Base-by-base conservation (phyloP, 2,329 filamentous ascomycete genomes). In the Aspergillus bombycis region DNA sequence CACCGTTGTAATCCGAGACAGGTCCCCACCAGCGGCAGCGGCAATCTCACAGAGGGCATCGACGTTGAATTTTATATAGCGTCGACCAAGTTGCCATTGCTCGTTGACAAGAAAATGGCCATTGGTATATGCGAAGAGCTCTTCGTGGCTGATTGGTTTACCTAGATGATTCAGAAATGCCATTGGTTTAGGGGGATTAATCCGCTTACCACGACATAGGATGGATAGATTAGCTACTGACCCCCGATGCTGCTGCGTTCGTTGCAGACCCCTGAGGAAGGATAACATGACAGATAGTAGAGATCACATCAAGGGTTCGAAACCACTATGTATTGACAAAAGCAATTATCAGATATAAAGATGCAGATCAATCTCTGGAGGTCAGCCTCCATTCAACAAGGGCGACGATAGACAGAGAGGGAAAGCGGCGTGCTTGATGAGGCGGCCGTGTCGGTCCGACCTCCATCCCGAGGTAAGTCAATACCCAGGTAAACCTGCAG, bases 101-200 rank as follows among this genome's bases (percentile, higher is more conserved):
- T 75, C 72, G 43, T 73, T 55, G 10, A 67, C 60, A 14, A 75
- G 70, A 34, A 75, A 75, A 30, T 63, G 63, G 6, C 74, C 72
- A 65, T 73, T 74, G 2, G 73, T 74, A 26, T 75, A 76, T 11
- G 56, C 28, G 41, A 73, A 75, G 16, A 74, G 65, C 3, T 72
- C 67, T 5, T 71, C 63, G 4, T 55, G 58, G 34, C 11, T 56
- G 46, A 74, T 74, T 0, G 65, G 19, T 56, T 61, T 69, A 23
- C 70, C 72, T 75, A 21, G 21, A 36, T 32, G 32, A n/a, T 41
- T 56, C 19, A 41, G 43, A 32, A 21, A 26, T 38, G 14, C 11
- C 9, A 32, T 36, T 12, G 46, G 4, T 5, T 50, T 26, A 50
- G 9, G 10, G n/a, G 14, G 21, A 16, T 26, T 50, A 26, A 19